Evolutionary conservation across 768 basidiomycete genomes (phyloP), one percentile per base, ranked within the genome.

Genomic region (Lactarius trivialis): DNA sequence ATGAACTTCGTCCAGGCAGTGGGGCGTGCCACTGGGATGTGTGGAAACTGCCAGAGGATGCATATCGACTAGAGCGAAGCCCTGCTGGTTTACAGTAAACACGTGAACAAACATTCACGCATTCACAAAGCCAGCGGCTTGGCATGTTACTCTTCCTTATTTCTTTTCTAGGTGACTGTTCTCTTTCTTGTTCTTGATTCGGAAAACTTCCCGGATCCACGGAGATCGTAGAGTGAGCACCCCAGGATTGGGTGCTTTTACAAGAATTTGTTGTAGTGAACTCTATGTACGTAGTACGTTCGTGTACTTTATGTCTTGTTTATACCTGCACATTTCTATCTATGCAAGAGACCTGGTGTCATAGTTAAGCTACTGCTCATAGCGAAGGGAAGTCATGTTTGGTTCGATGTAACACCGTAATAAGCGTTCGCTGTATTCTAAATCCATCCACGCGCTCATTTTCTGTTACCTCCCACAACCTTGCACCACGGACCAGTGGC

Each of bases 21-120:
- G 36, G 84, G 84, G 73, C 84, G 88, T 72, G 75, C 78, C 36
- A 78, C 79, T 65, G 85, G 85, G 7, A 78, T 84, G 76, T 88
- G 86, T 71, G 82, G 77, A 64, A 84, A 82, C 67, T 89, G 87
- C 70, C 81, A 82, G 67, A 78, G 83, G 72, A 75, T 77, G 70
- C 83, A 85, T 55, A 60, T 66, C 50, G 11, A 21, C 17, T 66
- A 65, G 55, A 26, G 52, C 21, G 33, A 33, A 32, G 11, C 8
- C 15, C 17, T 30, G 7, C 36, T 33, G 2, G 37, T 43, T 52
- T n/a, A n/a, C n/a, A n/a, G n/a, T 37, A 17, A 50, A 30, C 21
- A 4, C 26, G 24, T 50, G 36, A n/a, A 19, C n/a, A 24, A 51
- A 8, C 3, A 28, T 62, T 15, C 24, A 28, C 26, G 24, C 26